Evolutionary conservation across 2,329 filamentous ascomycete genomes (phyloP), one percentile per base, ranked within the genome.

Genomic region (Pseudopyrenochaeta lycopersici): DNA sequence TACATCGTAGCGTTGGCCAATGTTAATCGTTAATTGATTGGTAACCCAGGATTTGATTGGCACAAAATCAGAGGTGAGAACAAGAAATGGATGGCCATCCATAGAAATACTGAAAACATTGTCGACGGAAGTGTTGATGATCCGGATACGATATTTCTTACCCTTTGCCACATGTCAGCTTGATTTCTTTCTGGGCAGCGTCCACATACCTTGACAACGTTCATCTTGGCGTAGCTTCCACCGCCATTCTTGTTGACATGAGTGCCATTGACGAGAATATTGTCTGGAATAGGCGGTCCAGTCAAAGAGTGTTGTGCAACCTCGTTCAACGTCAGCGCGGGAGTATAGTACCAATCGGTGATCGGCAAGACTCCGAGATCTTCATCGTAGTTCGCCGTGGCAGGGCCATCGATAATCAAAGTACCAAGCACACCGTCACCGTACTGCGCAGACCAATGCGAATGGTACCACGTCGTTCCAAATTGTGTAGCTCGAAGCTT

Each of bases 291-390:
- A 2, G 77, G 77, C 12, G 76, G 75, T 4, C 68, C 71, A 20
- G 59, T 60, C 9, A 33, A 65, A 62, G 61, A 77, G 54, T 64
- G 73, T 61, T 59, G 67, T 5, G 63, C 71, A 31, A 57, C 71
- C 58, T 63, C 72, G 42, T 63, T 67, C 56, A 65, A 66, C 54
- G 46, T 70, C 63, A 71, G 68, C 33, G 53, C 72, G 56, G 60
- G 70, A 52, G 64, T 54, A 41, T 73, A 84, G 67, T 87, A 87
- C 87, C 87, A 90, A 64, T 91, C 88, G 14, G 80, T 82, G 5
- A 89, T 66, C 21, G 86, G 78, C 1, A 89, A 62, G 10, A 80
- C 73, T 2, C 88, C 88, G 0, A 89, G 76, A 63, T 90, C 88
- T 43, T 83, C 78, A 54, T 90, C 86, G 20, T 79, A 81, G 50